A percentile compares a stretch with the other conserved stretches of the same genome.
These are phyloP conservation scores for Eustoma russellianum DNA, from an alignment of 257 asterid genomes.

Conservation along the genomic window DNA sequence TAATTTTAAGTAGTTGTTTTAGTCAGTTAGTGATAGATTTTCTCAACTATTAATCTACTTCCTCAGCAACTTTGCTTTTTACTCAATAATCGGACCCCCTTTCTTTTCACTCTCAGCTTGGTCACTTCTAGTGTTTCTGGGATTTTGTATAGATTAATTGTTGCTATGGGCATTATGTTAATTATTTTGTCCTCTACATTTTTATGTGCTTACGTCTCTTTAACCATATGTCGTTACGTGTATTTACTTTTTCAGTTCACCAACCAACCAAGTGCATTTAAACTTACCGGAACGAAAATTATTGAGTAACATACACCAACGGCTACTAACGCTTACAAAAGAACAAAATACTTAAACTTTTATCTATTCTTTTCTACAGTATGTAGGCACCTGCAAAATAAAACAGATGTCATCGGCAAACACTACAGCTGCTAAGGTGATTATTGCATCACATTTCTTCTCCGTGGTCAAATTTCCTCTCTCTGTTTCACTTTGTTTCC, in stretches of 20 bases:
- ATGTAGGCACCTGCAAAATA: too few relatives aligned
- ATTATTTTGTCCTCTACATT: not conserved
- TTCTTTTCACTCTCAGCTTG: not conserved
- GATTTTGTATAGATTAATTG: not conserved
- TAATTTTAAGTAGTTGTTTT: too few relatives aligned
- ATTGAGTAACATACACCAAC: too few relatives aligned
- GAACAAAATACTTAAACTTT: too few relatives aligned
- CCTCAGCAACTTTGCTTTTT: not conserved
- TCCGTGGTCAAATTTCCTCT: not conserved
- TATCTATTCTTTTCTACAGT: not conserved
- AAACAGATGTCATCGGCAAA: not conserved
- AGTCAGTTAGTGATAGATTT: not conserved
- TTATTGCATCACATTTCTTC: not conserved
- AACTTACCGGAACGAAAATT: too few relatives aligned
- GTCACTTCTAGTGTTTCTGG: constrained; percentile 1
- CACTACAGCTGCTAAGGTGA: not conserved
- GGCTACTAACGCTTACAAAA: too few relatives aligned
- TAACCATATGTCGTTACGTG: not conserved
- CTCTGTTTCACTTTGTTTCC: too few relatives aligned
- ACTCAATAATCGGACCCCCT: not conserved
- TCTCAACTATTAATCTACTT: not conserved
- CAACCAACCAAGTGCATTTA: constrained; percentile 6
- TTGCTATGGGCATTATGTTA: not conserved
- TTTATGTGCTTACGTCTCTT: constrained; percentile 1
- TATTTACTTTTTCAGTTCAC: constrained; percentile 4